phyloP scores from a whole-genome alignment of 2,329 filamentous ascomycete species.

The Aureobasidium sp. region DNA sequence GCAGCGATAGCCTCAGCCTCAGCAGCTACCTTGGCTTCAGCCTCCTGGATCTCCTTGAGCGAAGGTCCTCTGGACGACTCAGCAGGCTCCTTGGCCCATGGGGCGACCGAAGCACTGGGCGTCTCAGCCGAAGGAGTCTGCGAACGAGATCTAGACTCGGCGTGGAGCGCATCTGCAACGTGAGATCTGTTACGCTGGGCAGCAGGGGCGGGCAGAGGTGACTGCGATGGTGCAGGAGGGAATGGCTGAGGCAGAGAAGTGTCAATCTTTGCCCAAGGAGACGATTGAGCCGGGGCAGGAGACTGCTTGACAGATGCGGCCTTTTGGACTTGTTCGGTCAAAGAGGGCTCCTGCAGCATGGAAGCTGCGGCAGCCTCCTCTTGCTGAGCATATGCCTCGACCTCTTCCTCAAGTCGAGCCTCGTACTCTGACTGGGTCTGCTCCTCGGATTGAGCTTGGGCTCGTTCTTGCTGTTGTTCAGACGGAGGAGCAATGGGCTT shows the following conservation, averaged over 20 bases:
- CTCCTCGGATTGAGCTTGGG: not conserved
- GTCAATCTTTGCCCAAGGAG: slow-evolving; percentile 55
- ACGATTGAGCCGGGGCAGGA: slow-evolving; percentile 40
- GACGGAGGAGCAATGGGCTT: slow-evolving; percentile 22
- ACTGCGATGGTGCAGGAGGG: slow-evolving; percentile 66
- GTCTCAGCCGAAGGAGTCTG: slow-evolving; percentile 65
- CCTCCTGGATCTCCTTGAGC: slow-evolving; percentile 92
- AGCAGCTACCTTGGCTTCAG: slow-evolving; percentile 86
- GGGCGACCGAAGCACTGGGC: slow-evolving; percentile 68
- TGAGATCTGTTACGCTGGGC: slow-evolving; percentile 80
- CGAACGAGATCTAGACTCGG: slow-evolving; percentile 63
- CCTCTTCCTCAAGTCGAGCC: slow-evolving; percentile 22
- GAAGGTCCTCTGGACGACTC: slow-evolving; percentile 77
- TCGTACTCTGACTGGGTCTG: slow-evolving; percentile 7
- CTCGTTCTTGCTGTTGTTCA: slow-evolving; percentile 21
- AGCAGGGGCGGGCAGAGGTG: slow-evolving; percentile 79
- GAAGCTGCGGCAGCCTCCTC: slow-evolving; percentile 16
- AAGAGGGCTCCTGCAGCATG: slow-evolving; percentile 47
- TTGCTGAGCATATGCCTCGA: slow-evolving; percentile 24
- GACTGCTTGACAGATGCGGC: slow-evolving; percentile 56
- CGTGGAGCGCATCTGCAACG: slow-evolving; percentile 65
- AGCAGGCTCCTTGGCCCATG: slow-evolving; percentile 82
- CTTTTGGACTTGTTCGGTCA: slow-evolving; percentile 80
- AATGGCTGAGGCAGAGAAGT: slow-evolving; percentile 69
- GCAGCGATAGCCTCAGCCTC: slow-evolving; percentile 77